Base-by-base conservation (phyloP, 257 asterid species). In the Anisodus tanguticus region DNA sequence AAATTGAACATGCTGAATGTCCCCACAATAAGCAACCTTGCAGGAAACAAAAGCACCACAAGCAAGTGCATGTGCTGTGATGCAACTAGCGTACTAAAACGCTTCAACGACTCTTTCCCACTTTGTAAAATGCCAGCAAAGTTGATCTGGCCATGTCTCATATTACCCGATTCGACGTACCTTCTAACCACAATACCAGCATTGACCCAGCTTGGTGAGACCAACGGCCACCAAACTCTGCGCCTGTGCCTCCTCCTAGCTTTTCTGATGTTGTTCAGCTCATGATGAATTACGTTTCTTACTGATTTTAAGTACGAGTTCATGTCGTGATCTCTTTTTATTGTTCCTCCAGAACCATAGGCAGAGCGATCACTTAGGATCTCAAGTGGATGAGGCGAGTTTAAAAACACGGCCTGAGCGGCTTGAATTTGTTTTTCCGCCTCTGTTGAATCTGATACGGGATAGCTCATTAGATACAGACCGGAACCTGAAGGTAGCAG, bases 381-480 rank as follows among this genome's bases (percentile, higher is more conserved):
- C 90, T 97, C 99, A 1, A 97, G 98, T 3, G 99, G 99, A 85
- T 96, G 99, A 0, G 99, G 99, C 0, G 97, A 87, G 90, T 92
- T 94, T 47, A 96, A 31, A 82, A 96, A 96, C 26, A 85, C 91
- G 0, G 89, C 59, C 80, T 85, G 93, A 0, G 99, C 99, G 2
- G 94, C 93, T 47, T 82, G 92, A 83, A 93, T 86, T 39, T 80
- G 95, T 91, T 86, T 93, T 85, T 93, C 93, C 79, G 95, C 89
- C 57, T 89, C 90, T 8, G 85, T 19, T 10, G 85, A 68, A 43
- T 93, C 92, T 0, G 89, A 79, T 8, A 82, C 90, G 5, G 91
- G 82, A 78, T 90, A 88, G 80, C 91, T 88, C 87, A 94, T 53
- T 59, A 93, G 82, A 85, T 96, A 94, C 43, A 94, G 90, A 49